Evolutionary conservation across 1,284 basidiomycete species (phyloP).

Genomic region (Austroboletus novae-zelandiae): DNA sequence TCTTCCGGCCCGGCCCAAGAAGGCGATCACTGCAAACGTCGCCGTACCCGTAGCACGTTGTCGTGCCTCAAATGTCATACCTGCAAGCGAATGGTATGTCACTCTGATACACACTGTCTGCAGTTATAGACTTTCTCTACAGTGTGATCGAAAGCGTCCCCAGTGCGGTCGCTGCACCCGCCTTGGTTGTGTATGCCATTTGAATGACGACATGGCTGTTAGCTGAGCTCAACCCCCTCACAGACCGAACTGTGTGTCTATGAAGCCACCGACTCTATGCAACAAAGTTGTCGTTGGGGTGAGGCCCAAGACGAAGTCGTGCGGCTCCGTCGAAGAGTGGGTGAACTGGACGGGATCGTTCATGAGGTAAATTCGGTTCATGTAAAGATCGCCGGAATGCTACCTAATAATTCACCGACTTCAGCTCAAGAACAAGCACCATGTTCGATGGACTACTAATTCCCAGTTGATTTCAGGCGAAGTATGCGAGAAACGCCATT

Average conservation of each 20-base stretch:
- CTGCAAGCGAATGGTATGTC: slow-evolving; percentile 76
- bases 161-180: slow-evolving; percentile 69
- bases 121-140: neutral
- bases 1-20: slow-evolving; percentile 24
- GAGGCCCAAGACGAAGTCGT: slow-evolving; percentile 57
- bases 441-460: slow-evolving; percentile 63
- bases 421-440: slow-evolving; percentile 68
- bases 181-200: slow-evolving; percentile 54
- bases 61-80: slow-evolving; percentile 70
- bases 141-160: slow-evolving; percentile 73
- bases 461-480: slow-evolving; percentile 26
- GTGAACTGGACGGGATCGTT: slow-evolving; percentile 81
- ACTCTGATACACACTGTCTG: neutral
- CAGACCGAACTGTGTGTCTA: slow-evolving; percentile 83
- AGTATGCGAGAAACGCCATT: slow-evolving; percentile 26
- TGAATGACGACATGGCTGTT: neutral
- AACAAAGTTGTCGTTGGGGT: slow-evolving; percentile 37
- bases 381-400: neutral
- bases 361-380: slow-evolving; percentile 59
- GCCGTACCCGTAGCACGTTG: slow-evolving; percentile 63
- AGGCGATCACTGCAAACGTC: slow-evolving; percentile 51
- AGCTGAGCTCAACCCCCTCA: slow-evolving; percentile 4
- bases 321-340: slow-evolving; percentile 69
- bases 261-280: slow-evolving; percentile 75
- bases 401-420: slow-evolving; percentile 6